phyloP scores from a whole-genome alignment of 495 filamentous ascomycete genomes.

The Xanthoparmelia taractica region DNA sequence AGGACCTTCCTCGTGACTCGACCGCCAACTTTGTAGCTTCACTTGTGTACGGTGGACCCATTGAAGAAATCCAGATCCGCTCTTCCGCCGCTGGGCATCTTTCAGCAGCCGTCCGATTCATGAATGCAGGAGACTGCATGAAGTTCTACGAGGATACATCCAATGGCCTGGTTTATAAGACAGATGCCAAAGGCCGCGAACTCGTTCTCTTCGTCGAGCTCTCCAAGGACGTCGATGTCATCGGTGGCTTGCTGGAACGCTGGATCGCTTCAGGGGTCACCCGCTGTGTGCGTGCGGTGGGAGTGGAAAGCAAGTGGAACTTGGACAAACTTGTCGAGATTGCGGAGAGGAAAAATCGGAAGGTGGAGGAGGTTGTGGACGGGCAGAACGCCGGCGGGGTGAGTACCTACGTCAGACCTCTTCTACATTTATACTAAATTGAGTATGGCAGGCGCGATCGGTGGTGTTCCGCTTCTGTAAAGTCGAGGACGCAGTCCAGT shows the following conservation, averaged over 20 bases:
- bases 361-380: conserved; percentile 36
- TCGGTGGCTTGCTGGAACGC: conserved; percentile 33
- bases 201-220: conserved; percentile 33
- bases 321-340: conserved; percentile 30
- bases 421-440: not conserved
- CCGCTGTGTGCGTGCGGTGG: conserved; percentile 37
- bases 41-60: conserved; percentile 38
- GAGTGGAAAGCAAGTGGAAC: conserved; percentile 32
- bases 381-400: conserved; percentile 30
- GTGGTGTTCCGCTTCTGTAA: conserved; percentile 39
- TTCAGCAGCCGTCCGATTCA: conserved; percentile 37
- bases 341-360: conserved; percentile 29
- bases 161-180: conserved; percentile 38
- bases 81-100: conserved; percentile 15
- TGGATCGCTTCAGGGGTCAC: conserved; percentile 33
- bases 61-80: conserved; percentile 33
- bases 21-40: conserved; percentile 33
- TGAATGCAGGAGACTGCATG: conserved; percentile 33
- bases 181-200: conserved; percentile 20
- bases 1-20: conserved; percentile 31
- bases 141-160: conserved; percentile 37
- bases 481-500: conserved; percentile 37
- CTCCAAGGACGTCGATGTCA: conserved; percentile 32
- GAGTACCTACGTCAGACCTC: conserved; percentile 18
- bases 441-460: conserved; percentile 19